Evolutionary conservation across 148 eudicot species (phyloP), one percentile per base, ranked within the genome.

Genomic region (Agrostemma githago): DNA sequence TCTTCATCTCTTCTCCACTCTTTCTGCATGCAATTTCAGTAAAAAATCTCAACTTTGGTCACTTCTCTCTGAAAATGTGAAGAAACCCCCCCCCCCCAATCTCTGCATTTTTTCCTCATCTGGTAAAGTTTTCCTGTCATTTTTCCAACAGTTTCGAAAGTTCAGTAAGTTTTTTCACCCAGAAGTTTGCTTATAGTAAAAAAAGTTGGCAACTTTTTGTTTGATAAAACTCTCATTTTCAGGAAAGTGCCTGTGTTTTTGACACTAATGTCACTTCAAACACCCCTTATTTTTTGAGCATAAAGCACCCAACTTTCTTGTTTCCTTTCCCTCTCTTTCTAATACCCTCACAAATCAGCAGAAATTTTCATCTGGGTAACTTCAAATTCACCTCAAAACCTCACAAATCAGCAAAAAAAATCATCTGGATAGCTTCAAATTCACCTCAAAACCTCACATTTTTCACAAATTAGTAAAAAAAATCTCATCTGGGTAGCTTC

Each of bases 41-140:
- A 1, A 26, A 26, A 26, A 26, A 26, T 26, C 34, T 26, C 5
- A 21, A 15, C 4, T 61, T 73, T 59, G 17, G 34, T 53, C 71
- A 38, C 17, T 41, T 46, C 51, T 62, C 42, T 34, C 16, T 74
- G 54, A 68, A 34, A 46, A n/a, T 26, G 10, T 48, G 70, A 59
- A 68, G 44, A 64, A 41, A 59, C 73, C 61, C 66, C 68, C 21
- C 78, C 73, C 61, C 66, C 68, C 21, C 78, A 60, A 61, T 40
- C 37, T 6, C 20, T 37, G 11, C 34, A 21, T 15, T 66, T 66
- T 6, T 3, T 26, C 34, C 34, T 38, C 72, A 56, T 75, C 44
- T 76, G 72, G 57, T 26, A 26, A 26, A 26, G 34, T 26, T 26
- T 1, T 26, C 1, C 54, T 67, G 4, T 40, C 54, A 66, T 66